Evolutionary conservation across 306 rosid genomes (phyloP).

Genomic region (Inga leiocalycina): DNA sequence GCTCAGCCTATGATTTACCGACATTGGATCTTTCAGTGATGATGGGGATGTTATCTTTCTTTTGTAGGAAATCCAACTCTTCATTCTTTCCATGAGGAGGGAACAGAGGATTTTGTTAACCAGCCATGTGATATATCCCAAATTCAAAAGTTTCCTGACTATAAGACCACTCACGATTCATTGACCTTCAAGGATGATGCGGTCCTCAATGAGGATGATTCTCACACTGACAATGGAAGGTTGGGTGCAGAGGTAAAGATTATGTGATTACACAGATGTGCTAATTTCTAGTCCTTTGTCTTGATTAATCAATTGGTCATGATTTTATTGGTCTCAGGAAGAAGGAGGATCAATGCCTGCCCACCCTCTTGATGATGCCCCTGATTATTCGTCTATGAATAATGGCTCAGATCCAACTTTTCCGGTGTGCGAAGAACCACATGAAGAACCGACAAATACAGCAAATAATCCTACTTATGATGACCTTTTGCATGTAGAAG

Average conservation of each 20-base stretch:
- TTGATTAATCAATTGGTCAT: slow-evolving; percentile 22
- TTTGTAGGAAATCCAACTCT: slow-evolving; percentile 39
- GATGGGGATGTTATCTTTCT: slow-evolving; percentile 24
- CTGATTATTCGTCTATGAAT: slow-evolving; percentile 47
- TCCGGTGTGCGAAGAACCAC: slow-evolving; percentile 49
- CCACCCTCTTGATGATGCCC: slow-evolving; percentile 28
- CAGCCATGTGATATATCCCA: slow-evolving; percentile 43
- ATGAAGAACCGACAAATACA: slow-evolving; percentile 47
- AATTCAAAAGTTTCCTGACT: slow-evolving; percentile 35
- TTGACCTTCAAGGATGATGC: slow-evolving; percentile 21
- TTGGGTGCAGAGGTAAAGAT: slow-evolving; percentile 42
- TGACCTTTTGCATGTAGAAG: slow-evolving; percentile 51
- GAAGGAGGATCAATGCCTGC: slow-evolving; percentile 43
- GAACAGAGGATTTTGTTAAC: slow-evolving; percentile 33
- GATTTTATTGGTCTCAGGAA: slow-evolving; percentile 52
- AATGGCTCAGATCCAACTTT: slow-evolving; percentile 38
- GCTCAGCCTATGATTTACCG: slow-evolving; percentile 16
- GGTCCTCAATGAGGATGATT: slow-evolving; percentile 21
- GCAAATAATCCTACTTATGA: slow-evolving; percentile 44
- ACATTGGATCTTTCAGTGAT: slow-evolving; percentile 24
- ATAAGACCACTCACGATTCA: slow-evolving; percentile 35
- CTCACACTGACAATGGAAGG: slow-evolving; percentile 21
- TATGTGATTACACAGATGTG: slow-evolving; percentile 24
- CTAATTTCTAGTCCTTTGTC: slow-evolving; percentile 19
- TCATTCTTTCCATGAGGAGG: slow-evolving; percentile 35